Conservation (phyloP, 441 rosid species). For the Biscutella laevigata region DNA sequence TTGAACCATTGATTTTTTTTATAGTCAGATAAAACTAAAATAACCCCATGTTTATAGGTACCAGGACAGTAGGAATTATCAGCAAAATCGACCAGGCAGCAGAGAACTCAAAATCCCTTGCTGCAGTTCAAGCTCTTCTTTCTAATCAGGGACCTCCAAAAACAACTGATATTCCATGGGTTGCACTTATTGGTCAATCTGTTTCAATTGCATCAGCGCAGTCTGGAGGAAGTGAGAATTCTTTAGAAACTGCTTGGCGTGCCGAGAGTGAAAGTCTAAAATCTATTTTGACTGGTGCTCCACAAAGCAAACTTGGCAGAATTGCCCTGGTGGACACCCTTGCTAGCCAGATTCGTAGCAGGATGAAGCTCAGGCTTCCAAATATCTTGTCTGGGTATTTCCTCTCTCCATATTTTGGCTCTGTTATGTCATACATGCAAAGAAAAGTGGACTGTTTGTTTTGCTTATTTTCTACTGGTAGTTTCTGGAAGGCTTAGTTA, state of each 20-base stretch:
- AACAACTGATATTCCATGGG: slow-evolving; percentile 63
- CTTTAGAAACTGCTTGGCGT: slow-evolving; percentile 73
- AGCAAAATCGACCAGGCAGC: slow-evolving; percentile 73
- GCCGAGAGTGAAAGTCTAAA: slow-evolving; percentile 70
- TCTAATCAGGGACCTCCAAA: slow-evolving; percentile 60
- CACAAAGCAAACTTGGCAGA: slow-evolving; percentile 64
- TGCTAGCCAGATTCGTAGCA: slow-evolving; percentile 58
- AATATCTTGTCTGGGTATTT: slow-evolving; percentile 41
- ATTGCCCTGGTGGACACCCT: slow-evolving; percentile 58
- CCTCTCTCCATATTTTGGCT: slow-evolving; percentile 6
- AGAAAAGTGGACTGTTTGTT: slow-evolving; percentile 1
- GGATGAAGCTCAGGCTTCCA: slow-evolving; percentile 71
- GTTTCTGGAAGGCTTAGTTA: slow-evolving; percentile 14
- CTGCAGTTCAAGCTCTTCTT: slow-evolving; percentile 53
- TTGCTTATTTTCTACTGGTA: too few relatives aligned
- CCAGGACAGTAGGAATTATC: slow-evolving; percentile 62
- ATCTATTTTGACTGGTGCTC: slow-evolving; percentile 59
- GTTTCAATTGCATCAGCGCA: slow-evolving; percentile 62
- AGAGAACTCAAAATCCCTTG: slow-evolving; percentile 52
- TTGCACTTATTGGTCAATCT: slow-evolving; percentile 67
- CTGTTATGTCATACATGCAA: slow-evolving; percentile 1
- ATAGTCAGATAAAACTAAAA: background rate
- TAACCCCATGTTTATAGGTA: slow-evolving; percentile 32
- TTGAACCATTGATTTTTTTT: too few relatives aligned
- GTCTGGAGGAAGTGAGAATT: slow-evolving; percentile 60